Evolutionary conservation across 352 stramenopile species (phyloP).

Genomic region (Lagenidium sp.): DNA sequence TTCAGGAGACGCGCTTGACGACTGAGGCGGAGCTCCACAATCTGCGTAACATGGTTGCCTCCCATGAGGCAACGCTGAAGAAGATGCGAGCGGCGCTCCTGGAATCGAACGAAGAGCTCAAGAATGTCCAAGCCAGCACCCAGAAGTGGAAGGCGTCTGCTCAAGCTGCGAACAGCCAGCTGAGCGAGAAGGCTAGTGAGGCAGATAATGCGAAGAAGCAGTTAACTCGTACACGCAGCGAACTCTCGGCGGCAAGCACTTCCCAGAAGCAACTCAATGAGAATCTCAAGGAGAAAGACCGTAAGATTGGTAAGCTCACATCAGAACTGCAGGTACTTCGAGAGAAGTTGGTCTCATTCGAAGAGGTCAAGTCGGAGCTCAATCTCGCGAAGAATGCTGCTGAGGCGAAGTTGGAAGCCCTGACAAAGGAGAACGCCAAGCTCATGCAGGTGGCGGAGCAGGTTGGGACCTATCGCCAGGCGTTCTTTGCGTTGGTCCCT

Average conservation of each 20-base stretch:
- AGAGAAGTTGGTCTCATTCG: constrained; percentile 20
- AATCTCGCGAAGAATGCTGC: constrained; percentile 16
- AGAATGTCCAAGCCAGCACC: constrained; percentile 47
- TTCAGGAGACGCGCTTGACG: constrained; percentile 16
- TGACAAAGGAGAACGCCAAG: constrained; percentile 23
- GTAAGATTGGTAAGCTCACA: constrained; percentile 54
- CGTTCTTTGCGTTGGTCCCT: constrained; percentile 41
- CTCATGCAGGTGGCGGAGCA: constrained; percentile 21
- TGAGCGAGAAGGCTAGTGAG: constrained; percentile 60
- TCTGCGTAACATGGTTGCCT: constrained; percentile 22
- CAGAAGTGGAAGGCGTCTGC: constrained; percentile 71
- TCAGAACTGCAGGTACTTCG: constrained; percentile 42
- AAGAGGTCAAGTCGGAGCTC: constrained; percentile 11
- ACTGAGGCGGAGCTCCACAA: constrained; percentile 29
- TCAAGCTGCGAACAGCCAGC: constrained; percentile 41
- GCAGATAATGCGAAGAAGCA: constrained; percentile 60
- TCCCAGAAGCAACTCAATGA: constrained; percentile 39
- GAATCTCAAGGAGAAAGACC: constrained; percentile 57
- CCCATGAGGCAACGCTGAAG: constrained; percentile 61
- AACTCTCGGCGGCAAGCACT: constrained; percentile 30
- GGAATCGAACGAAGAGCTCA: constrained; percentile 67
- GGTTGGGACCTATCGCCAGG: constrained; percentile 45
- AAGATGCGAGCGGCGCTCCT: constrained; percentile 59
- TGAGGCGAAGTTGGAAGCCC: constrained; percentile 20
- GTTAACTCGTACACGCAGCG: constrained; percentile 33